These are phyloP conservation scores for Pestalotiopsis fici DNA, from an alignment of 2,329 filamentous ascomycete species.

Conservation along the genomic window DNA sequence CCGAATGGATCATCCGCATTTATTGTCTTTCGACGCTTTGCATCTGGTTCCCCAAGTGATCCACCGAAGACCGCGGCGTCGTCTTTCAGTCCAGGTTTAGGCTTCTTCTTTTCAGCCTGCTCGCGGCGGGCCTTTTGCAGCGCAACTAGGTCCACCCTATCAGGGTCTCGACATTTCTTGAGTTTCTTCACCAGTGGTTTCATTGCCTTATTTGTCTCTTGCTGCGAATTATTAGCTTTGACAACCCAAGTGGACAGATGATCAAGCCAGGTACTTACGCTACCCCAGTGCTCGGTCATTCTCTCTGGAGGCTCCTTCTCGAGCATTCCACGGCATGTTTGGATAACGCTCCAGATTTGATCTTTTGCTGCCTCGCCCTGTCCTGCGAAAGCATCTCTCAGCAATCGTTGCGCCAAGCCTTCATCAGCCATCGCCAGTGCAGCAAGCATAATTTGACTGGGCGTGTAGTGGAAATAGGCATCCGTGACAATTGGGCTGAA, in stretches of 20 bases:
- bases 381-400: conserved; percentile 40
- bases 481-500: conserved; percentile 85
- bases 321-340: conserved; percentile 54
- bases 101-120: conserved; percentile 38
- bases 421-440: conserved; percentile 76
- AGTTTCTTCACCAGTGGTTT: conserved; percentile 68
- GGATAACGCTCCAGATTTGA: conserved; percentile 51
- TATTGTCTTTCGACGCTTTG: conserved; percentile 37
- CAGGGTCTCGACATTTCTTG: conserved; percentile 73
- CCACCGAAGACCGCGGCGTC: conserved; percentile 51
- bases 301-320: conserved; percentile 58
- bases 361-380: conserved; percentile 30
- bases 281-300: conserved; percentile 42
- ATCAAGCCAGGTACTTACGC: conserved; percentile 33
- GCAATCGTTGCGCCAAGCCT: conserved; percentile 54
- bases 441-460: conserved; percentile 89
- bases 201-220: conserved; percentile 49
- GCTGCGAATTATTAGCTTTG: conserved; percentile 27
- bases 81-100: conserved; percentile 36
- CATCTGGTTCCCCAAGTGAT: conserved; percentile 29
- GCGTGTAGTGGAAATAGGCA: conserved; percentile 95
- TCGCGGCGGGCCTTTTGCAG: conserved; percentile 66
- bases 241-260: not conserved
- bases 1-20: conserved; percentile 7
- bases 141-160: conserved; percentile 71